Percentiles rank a stretch among this genome's conserved stretches.
Evolutionary conservation across 202 grass and related monocot species (phyloP).

Genomic region (Sporobolus alterniflorus): DNA sequence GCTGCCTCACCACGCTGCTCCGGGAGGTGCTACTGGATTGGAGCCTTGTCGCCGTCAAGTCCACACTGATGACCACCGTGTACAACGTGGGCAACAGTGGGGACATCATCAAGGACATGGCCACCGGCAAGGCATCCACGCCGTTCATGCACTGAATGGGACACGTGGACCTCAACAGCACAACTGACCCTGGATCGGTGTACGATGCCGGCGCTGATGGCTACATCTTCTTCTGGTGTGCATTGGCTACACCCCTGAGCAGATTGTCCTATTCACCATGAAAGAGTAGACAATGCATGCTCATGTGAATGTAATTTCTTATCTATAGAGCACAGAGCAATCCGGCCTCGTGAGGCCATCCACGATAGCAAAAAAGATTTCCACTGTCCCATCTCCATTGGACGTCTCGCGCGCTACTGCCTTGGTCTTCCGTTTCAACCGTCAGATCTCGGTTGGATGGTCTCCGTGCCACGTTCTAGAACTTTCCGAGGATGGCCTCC

Average conservation of each 20-base stretch:
- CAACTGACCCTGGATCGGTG: slow-evolving; percentile 69
- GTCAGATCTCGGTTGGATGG: too few species aligned
- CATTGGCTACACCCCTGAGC: slow-evolving; percentile 47
- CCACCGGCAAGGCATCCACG: slow-evolving; percentile 48
- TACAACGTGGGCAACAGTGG: slow-evolving; percentile 62
- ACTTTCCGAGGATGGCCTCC: too few species aligned
- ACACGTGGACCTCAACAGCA: slow-evolving; percentile 73
- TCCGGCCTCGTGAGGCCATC: too few species aligned
- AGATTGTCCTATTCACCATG: slow-evolving; percentile 39
- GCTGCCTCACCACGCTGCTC: slow-evolving; percentile 74
- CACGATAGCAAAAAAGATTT: too few species aligned
- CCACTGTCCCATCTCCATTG: too few species aligned
- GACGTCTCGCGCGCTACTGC: too few species aligned
- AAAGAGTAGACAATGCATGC: too few species aligned
- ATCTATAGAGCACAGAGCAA: too few species aligned
- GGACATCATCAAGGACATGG: slow-evolving; percentile 50
- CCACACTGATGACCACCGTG: slow-evolving; percentile 83
- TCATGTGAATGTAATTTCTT: too few species aligned
- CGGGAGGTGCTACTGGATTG: slow-evolving; percentile 60
- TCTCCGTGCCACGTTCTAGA: too few species aligned
- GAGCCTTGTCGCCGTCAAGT: slow-evolving; percentile 71
- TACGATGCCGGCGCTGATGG: slow-evolving; percentile 67
- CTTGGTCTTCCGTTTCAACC: too few species aligned
- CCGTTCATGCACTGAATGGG: slow-evolving; percentile 73
- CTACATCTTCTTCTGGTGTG: slow-evolving; percentile 77